Evolutionary conservation across 2,329 filamentous ascomycete genomes (phyloP).

Genomic region (Fusarium siculi): DNA sequence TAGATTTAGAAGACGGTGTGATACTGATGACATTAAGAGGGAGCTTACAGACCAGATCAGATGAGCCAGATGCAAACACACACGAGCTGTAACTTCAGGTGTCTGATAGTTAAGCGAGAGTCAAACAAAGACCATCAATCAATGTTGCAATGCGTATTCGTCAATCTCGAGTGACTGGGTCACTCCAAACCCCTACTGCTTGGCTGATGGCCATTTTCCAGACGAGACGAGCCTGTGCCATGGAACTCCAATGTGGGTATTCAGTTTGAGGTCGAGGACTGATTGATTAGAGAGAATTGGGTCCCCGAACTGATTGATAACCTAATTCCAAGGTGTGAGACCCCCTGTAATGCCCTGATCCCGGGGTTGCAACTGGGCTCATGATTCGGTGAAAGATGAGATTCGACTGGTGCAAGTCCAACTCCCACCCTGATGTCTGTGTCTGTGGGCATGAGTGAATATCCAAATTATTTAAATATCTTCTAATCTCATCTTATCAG

Average conservation of each 20-base stretch:
- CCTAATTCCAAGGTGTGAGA: conserved; percentile 27
- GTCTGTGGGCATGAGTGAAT: not conserved
- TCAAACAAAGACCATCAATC: not conserved
- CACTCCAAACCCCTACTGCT: not conserved
- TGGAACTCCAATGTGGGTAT: not conserved
- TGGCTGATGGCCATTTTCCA: not conserved
- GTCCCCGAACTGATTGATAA: conserved; percentile 42
- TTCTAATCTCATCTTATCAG: not conserved
- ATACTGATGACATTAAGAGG: not conserved
- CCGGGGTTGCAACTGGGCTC: not conserved
- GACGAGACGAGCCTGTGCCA: not conserved
- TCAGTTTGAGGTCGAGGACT: not conserved
- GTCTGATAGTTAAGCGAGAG: not conserved
- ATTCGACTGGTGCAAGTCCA: not conserved
- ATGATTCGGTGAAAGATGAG: not conserved
- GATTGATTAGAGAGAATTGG: conserved; percentile 33
- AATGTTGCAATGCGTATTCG: not conserved
- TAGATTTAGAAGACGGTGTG: not conserved
- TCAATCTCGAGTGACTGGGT: not conserved
- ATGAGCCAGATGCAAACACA: not conserved
- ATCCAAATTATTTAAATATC: not conserved
- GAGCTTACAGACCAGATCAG: not conserved
- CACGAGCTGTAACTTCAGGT: not conserved
- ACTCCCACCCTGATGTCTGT: not conserved
- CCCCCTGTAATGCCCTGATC: conserved; percentile 20